Percentiles rank a stretch among this genome's conserved stretches.
phyloP scores from a whole-genome alignment of 495 filamentous ascomycete genomes.

The Penicillium lagena region DNA sequence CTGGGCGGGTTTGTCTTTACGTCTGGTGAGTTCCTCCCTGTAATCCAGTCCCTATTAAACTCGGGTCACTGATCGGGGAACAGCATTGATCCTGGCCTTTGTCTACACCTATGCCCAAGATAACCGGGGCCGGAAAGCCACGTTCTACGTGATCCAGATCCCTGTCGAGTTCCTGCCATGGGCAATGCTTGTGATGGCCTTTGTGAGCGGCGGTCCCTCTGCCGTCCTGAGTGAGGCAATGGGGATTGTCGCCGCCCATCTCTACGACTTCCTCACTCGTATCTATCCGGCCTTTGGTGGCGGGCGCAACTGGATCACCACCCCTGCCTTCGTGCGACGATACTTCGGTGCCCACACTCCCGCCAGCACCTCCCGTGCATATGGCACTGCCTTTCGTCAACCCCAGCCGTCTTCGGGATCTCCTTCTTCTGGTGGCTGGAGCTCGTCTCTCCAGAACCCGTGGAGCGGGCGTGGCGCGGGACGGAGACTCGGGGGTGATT shows the following conservation, averaged over 20 bases:
- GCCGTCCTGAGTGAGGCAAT: slow-evolving; percentile 49
- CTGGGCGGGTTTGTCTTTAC: slow-evolving; percentile 50
- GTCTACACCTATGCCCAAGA: slow-evolving; percentile 79
- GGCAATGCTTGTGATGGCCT: slow-evolving; percentile 63
- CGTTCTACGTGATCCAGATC: slow-evolving; percentile 71
- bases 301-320: slow-evolving; percentile 62
- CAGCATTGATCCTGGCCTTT: slow-evolving; percentile 69
- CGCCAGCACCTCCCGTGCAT: slow-evolving; percentile 32
- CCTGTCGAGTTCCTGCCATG: slow-evolving; percentile 68
- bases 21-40: slow-evolving; percentile 31
- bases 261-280: slow-evolving; percentile 78
- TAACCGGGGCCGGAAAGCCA: slow-evolving; percentile 62
- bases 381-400: slow-evolving; percentile 52
- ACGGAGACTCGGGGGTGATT: slow-evolving; percentile 55
- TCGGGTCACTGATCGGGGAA: slow-evolving; percentile 15
- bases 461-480: slow-evolving; percentile 66
- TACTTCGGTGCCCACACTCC: slow-evolving; percentile 46
- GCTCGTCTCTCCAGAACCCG: slow-evolving; percentile 31
- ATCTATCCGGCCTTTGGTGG: slow-evolving; percentile 80
- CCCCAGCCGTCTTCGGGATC: slow-evolving; percentile 13
- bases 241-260: slow-evolving; percentile 75
- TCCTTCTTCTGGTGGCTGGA: slow-evolving; percentile 25
- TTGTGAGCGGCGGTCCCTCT: slow-evolving; percentile 48
- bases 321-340: slow-evolving; percentile 58
- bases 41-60: neutral